phyloP scores from a whole-genome alignment of 1,284 basidiomycete species.

The Heliocybe sulcata region DNA sequence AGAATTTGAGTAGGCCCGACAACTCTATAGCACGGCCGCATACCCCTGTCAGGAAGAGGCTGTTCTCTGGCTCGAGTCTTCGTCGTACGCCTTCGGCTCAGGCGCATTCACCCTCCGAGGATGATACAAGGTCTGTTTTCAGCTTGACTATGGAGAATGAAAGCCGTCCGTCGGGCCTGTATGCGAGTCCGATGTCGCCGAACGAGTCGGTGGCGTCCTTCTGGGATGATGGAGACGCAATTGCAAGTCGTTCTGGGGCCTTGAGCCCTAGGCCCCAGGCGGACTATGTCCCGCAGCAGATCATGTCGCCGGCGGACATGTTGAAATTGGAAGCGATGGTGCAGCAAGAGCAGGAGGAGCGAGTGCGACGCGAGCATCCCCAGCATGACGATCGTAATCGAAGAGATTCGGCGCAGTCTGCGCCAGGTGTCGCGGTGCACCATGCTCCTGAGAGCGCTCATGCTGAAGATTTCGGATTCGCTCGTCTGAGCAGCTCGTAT shows the following conservation, averaged over 20 bases:
- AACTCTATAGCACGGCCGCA: slow-evolving; percentile 10
- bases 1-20: neutral
- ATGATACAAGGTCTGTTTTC: slow-evolving; percentile 43
- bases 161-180: neutral
- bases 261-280: slow-evolving; percentile 1
- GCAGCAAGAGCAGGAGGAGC: slow-evolving; percentile 23
- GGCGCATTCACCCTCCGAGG: slow-evolving; percentile 32
- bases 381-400: neutral
- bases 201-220: slow-evolving; percentile 7
- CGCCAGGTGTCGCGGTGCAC: neutral
- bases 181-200: slow-evolving; percentile 22
- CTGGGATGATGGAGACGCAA: slow-evolving; percentile 5
- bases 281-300: slow-evolving; percentile 55
- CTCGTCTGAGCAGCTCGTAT: neutral
- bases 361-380: slow-evolving; percentile 9
- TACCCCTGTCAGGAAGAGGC: slow-evolving; percentile 36
- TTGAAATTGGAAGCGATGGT: slow-evolving; percentile 44
- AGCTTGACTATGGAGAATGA: slow-evolving; percentile 26
- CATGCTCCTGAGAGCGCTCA: neutral
- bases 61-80: slow-evolving; percentile 50
- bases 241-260: neutral
- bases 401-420: neutral
- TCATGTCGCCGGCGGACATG: slow-evolving; percentile 61
- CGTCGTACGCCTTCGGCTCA: slow-evolving; percentile 45
- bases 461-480: neutral